phyloP scores from a whole-genome alignment of 2,329 filamentous ascomycete species.

The Aspergillus felis region DNA sequence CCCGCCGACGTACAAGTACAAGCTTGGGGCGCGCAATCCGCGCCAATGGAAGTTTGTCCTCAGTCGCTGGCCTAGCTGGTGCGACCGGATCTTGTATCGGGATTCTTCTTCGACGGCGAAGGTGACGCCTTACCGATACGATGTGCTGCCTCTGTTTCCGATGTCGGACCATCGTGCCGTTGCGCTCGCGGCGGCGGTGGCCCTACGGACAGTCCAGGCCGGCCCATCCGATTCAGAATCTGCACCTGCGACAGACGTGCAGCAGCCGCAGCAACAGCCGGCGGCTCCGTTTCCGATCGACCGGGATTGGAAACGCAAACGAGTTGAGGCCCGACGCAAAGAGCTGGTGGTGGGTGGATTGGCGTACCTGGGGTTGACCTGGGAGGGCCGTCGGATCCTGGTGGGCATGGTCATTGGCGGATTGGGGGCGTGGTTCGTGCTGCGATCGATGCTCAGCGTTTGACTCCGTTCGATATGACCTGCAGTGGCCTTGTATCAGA shows the following conservation, averaged over 20 bases:
- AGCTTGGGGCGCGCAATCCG: conserved; percentile 37
- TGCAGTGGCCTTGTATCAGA: background rate
- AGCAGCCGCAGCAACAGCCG: conserved; percentile 33
- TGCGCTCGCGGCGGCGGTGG: conserved; percentile 65
- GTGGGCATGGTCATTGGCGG: conserved; percentile 36
- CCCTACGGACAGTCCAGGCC: conserved; percentile 41
- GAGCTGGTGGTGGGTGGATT: conserved; percentile 58
- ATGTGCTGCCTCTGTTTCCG: conserved; percentile 71
- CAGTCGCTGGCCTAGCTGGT: conserved; percentile 89
- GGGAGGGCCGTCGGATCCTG: conserved; percentile 44
- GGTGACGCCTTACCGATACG: conserved; percentile 62
- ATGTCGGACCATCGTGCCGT: conserved; percentile 88
- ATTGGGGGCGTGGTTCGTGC: conserved; percentile 40
- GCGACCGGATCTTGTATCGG: conserved; percentile 81
- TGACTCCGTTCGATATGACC: conserved; percentile 5
- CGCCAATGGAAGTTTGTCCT: conserved; percentile 68
- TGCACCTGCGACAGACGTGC: conserved; percentile 17
- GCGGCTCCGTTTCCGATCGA: conserved; percentile 57
- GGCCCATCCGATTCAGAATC: conserved; percentile 28
- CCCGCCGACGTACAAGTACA: conserved; percentile 92
- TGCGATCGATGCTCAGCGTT: conserved; percentile 32
- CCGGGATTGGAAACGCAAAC: conserved; percentile 52
- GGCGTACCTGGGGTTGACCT: conserved; percentile 51
- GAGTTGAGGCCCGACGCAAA: conserved; percentile 52
- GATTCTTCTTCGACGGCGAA: conserved; percentile 38